These are phyloP conservation scores for Fusarium burgessii DNA, from an alignment of 2,329 filamentous ascomycete species.

Conservation along the genomic window DNA sequence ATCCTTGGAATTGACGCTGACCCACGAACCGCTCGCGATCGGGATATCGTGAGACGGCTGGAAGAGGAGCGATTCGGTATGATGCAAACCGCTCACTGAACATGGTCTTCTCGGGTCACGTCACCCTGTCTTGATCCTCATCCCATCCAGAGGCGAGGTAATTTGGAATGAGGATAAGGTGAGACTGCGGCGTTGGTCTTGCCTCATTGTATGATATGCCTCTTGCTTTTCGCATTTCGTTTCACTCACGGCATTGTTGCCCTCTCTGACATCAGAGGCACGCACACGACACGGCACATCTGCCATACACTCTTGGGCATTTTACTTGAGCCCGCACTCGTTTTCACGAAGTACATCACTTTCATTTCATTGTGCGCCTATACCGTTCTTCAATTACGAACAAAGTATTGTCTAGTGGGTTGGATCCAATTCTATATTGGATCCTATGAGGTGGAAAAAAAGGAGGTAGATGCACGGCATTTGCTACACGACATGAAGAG, in stretches of 20 bases:
- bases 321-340: constrained; percentile 36
- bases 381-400: constrained; percentile 37
- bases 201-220: constrained; percentile 35
- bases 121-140: constrained; percentile 13
- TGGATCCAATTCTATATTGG: constrained; percentile 18
- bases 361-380: constrained; percentile 36
- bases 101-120: constrained; percentile 8
- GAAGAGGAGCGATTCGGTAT: constrained; percentile 61
- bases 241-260: constrained; percentile 36
- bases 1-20: constrained; percentile 71
- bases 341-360: constrained; percentile 33
- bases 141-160: constrained; percentile 18
- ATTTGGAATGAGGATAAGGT: constrained; percentile 24
- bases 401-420: constrained; percentile 47
- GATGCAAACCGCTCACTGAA: constrained; percentile 48
- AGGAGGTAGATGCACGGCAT: constrained; percentile 39
- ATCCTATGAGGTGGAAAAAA: constrained; percentile 36
- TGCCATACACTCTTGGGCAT: constrained; percentile 34
- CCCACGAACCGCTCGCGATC: constrained; percentile 67
- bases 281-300: constrained; percentile 34
- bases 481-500: constrained; percentile 47
- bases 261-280: constrained; percentile 6
- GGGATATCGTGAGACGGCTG: constrained; percentile 67
- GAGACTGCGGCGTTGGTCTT: constrained; percentile 11
- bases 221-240: constrained; percentile 37